phyloP scores from a whole-genome alignment of 2,329 filamentous ascomycete genomes.

The Sporothrix luriei region DNA sequence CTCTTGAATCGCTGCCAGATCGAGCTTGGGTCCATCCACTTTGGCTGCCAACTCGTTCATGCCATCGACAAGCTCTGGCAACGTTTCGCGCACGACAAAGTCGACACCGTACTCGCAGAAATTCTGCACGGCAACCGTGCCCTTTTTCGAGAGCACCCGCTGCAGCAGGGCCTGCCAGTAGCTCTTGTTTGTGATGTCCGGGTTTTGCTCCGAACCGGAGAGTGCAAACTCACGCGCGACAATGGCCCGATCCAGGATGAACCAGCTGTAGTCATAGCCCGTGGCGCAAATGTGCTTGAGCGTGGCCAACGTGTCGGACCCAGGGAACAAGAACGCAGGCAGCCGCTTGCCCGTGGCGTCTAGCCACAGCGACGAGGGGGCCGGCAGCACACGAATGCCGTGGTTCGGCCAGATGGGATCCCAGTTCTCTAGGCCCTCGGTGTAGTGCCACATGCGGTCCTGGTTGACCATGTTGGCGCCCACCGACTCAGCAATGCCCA shows the following conservation, averaged over 20 bases:
- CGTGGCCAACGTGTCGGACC: constrained; percentile 60
- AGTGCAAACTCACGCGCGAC: constrained; percentile 64
- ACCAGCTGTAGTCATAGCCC: constrained; percentile 66
- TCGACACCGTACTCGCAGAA: constrained; percentile 62
- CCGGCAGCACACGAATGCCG: constrained; percentile 63
- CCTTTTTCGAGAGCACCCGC: constrained; percentile 56
- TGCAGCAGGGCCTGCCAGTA: constrained; percentile 54
- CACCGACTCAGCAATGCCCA: constrained; percentile 55
- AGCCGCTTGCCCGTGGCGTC: constrained; percentile 62
- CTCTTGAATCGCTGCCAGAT: constrained; percentile 49
- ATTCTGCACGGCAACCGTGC: constrained; percentile 58
- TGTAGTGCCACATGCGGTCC: constrained; percentile 69
- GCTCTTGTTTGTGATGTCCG: constrained; percentile 61
- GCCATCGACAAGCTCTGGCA: constrained; percentile 57
- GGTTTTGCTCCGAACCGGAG: constrained; percentile 66
- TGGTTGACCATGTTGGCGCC: constrained; percentile 62
- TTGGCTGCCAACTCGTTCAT: constrained; percentile 61
- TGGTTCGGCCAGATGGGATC: constrained; percentile 63
- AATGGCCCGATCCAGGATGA: constrained; percentile 61
- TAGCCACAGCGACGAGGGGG: constrained; percentile 64
- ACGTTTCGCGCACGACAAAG: constrained; percentile 60
- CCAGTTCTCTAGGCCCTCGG: constrained; percentile 64
- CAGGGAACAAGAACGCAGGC: constrained; percentile 59
- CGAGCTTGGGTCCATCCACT: constrained; percentile 52
- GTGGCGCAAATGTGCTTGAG: constrained; percentile 62